Evolutionary conservation across 2,329 filamentous ascomycete species (phyloP).

Genomic region (Fusarium illudens): DNA sequence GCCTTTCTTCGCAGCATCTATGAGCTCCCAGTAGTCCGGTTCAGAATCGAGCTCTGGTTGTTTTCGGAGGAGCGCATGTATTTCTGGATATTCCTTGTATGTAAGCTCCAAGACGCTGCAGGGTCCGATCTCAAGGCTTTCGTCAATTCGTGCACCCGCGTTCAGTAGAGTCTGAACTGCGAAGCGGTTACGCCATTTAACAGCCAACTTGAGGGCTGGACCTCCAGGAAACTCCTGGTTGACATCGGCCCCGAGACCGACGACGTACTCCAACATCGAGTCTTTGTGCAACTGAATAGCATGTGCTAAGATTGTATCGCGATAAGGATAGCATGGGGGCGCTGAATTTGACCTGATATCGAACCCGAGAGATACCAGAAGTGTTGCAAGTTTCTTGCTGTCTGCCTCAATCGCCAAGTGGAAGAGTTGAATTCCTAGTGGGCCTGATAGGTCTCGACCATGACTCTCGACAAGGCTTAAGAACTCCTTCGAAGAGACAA

Average conservation of each 20-base stretch:
- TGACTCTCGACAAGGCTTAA: neutral
- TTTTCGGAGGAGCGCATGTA: neutral
- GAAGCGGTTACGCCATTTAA: neutral
- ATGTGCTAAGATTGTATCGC: neutral
- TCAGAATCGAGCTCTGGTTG: fast-evolving
- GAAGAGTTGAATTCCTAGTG: neutral
- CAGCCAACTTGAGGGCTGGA: too few species aligned
- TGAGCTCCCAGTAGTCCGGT: neutral
- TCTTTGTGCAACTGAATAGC: neutral
- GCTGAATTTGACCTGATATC: neutral
- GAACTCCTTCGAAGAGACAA: neutral
- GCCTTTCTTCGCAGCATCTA: neutral
- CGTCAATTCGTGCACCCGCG: fast-evolving
- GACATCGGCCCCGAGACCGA: too few species aligned
- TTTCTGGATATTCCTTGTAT: fast-evolving
- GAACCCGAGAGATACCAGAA: neutral
- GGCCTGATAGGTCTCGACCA: neutral
- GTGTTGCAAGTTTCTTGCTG: neutral
- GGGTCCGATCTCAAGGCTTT: too few species aligned
- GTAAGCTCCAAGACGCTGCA: fast-evolving
- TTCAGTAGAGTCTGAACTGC: neutral
- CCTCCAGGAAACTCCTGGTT: too few species aligned
- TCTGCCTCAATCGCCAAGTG: neutral
- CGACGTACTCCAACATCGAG: too few species aligned
- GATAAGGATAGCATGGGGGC: fast-evolving